Conservation (phyloP, 371 early-diverging fungal species). For the Neoconidiobolus thromboides region DNA sequence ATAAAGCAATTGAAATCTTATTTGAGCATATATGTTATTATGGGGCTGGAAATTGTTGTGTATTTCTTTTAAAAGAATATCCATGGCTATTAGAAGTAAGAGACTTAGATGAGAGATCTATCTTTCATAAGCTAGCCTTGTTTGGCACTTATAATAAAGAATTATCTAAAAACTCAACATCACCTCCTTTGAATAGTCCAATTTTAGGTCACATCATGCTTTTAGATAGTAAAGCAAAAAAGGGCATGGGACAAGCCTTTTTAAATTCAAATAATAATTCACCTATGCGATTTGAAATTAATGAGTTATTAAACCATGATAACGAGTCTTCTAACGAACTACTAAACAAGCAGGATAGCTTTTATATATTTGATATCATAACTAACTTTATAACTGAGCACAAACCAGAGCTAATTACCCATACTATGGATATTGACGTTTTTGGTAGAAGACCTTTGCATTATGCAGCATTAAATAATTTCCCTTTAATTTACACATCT, state of each 20-base stretch:
- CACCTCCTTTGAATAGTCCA: background rate
- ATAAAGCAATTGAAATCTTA: background rate
- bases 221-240: background rate
- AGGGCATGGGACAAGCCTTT: background rate
- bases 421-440: conserved; percentile 6
- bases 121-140: conserved; percentile 36
- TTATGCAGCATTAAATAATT: conserved; percentile 35
- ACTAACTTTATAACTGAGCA: conserved; percentile 10
- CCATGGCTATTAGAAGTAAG: background rate
- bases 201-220: background rate
- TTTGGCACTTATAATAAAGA: conserved; percentile 12
- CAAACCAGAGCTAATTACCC: background rate
- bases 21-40: background rate
- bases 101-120: conserved; percentile 41
- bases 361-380: conserved; percentile 14
- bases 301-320: background rate
- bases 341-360: conserved; percentile 13
- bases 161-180: background rate
- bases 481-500: background rate
- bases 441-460: conserved; percentile 45
- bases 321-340: background rate
- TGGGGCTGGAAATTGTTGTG: background rate
- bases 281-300: background rate
- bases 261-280: background rate
- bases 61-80: background rate